phyloP scores from a whole-genome alignment of 2,329 filamentous ascomycete species.

The Phialemoniopsis sp. region DNA sequence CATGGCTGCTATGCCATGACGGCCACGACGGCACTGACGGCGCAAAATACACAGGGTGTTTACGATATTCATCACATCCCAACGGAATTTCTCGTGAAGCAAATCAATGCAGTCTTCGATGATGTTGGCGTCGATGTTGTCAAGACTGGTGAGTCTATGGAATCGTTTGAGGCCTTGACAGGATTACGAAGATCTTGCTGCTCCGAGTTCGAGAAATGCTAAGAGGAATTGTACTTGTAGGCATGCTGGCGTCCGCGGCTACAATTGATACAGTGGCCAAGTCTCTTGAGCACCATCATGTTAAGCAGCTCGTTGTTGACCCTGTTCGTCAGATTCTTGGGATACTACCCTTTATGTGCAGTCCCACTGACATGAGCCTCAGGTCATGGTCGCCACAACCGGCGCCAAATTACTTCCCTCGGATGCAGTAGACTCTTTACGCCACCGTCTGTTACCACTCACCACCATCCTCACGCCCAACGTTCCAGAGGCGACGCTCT shows the following conservation, averaged over 20 bases:
- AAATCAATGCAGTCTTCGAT: slow-evolving; percentile 78
- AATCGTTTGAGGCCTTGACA: too few species aligned
- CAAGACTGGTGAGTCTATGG: slow-evolving; percentile 67
- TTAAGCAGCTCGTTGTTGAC: slow-evolving; percentile 64
- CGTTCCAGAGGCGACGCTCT: slow-evolving; percentile 66
- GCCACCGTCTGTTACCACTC: slow-evolving; percentile 55
- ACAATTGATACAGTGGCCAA: slow-evolving; percentile 67
- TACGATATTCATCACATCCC: slow-evolving; percentile 77
- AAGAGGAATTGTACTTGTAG: slow-evolving; percentile 32
- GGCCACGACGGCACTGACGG: slow-evolving; percentile 91
- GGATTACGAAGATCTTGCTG: not conserved
- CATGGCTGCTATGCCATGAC: slow-evolving; percentile 97
- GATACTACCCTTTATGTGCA: not conserved
- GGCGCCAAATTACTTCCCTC: slow-evolving; percentile 65
- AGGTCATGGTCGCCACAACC: slow-evolving; percentile 93
- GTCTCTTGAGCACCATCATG: slow-evolving; percentile 52
- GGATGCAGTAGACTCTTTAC: slow-evolving; percentile 58
- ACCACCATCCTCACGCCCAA: slow-evolving; percentile 74
- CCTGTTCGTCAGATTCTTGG: slow-evolving; percentile 48
- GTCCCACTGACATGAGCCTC: slow-evolving; percentile 5
- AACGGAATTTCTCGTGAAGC: slow-evolving; percentile 72
- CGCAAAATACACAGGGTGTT: slow-evolving; percentile 87
- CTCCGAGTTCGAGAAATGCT: not conserved
- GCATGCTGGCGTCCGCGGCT: slow-evolving; percentile 75
- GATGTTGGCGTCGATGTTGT: slow-evolving; percentile 88